A percentile compares a stretch with the other conserved stretches of the same genome.
Conservation (phyloP, 2,329 filamentous ascomycete species). For the Sphaceloma murrayae region DNA sequence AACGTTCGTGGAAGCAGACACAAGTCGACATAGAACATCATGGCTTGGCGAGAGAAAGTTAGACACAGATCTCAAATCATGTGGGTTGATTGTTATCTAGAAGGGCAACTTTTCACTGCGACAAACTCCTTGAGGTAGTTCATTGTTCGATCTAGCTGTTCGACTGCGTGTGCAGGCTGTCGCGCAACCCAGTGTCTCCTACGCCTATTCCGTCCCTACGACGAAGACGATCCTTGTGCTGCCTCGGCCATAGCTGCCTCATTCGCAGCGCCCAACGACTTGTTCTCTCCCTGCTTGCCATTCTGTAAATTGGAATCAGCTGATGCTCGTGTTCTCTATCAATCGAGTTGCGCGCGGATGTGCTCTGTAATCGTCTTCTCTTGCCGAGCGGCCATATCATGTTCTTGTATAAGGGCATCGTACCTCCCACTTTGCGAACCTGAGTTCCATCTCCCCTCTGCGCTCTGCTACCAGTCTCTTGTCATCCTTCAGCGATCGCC, state of each 20-base stretch:
- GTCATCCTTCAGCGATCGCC: slow-evolving; percentile 93
- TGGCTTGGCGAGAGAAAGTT: no score
- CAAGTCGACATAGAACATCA: no score
- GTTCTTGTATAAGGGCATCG: slow-evolving; percentile 35
- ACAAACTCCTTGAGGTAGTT: no score
- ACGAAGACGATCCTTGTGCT: slow-evolving; percentile 14
- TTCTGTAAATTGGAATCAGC: slow-evolving; percentile 49
- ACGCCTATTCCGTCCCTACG: neutral
- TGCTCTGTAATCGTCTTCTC: no score
- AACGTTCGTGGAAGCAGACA: no score
- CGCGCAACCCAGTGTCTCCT: neutral
- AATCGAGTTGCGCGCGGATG: no score
- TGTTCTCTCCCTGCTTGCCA: slow-evolving; percentile 86
- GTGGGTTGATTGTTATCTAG: neutral
- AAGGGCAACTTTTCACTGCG: no score
- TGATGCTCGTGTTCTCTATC: neutral
- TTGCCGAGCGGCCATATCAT: no score
- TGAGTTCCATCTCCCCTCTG: slow-evolving; percentile 78
- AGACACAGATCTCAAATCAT: no score
- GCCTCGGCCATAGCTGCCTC: slow-evolving; percentile 35
- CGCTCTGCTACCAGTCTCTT: slow-evolving; percentile 80
- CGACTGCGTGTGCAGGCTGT: no score
- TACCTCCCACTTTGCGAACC: slow-evolving; percentile 94
- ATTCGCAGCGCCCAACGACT: slow-evolving; percentile 56
- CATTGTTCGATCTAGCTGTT: no score